Conservation (phyloP, 257 asterid species). For the Gentiana straminea region DNA sequence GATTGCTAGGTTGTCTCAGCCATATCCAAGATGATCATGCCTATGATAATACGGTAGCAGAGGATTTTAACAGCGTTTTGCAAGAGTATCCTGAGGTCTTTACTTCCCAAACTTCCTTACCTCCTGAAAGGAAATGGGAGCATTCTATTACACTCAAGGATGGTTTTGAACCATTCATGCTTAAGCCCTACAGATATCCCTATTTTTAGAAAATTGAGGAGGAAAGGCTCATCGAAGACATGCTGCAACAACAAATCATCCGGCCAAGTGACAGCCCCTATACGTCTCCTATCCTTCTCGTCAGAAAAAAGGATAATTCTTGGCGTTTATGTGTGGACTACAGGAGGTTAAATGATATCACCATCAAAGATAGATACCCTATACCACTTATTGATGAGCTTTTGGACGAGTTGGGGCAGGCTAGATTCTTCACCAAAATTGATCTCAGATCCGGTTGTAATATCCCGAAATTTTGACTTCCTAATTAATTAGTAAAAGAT, state of each 20-base stretch:
- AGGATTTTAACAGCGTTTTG: neutral
- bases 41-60: no score
- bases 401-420: neutral
- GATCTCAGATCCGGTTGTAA: no score
- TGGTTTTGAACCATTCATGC: neutral
- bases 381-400: neutral
- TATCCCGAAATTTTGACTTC: no score
- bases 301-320: neutral
- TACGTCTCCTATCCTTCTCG: no score
- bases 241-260: no score
- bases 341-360: no score
- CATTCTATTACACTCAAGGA: neutral
- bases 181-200: neutral
- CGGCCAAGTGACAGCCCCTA: no score
- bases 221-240: no score
- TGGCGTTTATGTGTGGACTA: no score
- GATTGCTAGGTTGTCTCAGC: neutral
- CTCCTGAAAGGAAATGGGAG: neutral
- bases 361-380: neutral
- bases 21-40: no score
- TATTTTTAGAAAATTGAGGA: slow-evolving; percentile 1
- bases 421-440: neutral
- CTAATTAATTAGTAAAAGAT: no score
- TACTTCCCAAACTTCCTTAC: neutral
- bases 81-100: neutral